These are phyloP conservation scores for Abrus pulchellus DNA, from an alignment of 306 rosid species.

Conservation along the genomic window DNA sequence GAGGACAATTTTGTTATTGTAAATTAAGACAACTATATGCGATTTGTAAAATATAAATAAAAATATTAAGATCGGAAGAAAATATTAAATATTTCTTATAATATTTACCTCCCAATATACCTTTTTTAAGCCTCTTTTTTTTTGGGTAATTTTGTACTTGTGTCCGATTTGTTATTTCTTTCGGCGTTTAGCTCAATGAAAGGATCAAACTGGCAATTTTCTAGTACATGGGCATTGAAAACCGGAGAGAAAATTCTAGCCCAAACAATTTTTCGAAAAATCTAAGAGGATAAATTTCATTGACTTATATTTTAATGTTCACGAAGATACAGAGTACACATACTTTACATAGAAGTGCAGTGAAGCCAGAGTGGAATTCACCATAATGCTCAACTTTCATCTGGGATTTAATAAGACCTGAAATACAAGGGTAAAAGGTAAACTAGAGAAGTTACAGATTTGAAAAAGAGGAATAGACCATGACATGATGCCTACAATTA, in stretches of 20 bases:
- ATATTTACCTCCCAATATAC: no score
- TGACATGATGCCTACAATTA: slow-evolving; percentile 44
- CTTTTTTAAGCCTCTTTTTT: no score
- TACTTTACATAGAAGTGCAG: slow-evolving; percentile 50
- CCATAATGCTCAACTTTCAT: slow-evolving; percentile 46
- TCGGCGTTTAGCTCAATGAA: slow-evolving; percentile 6
- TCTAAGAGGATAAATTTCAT: neutral
- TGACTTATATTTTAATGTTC: slow-evolving; percentile 28
- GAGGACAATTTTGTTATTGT: no score
- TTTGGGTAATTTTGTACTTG: neutral
- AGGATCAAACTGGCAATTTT: neutral
- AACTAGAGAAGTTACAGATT: slow-evolving; percentile 14
- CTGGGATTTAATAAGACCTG: slow-evolving; percentile 44
- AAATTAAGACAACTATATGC: no score
- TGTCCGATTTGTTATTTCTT: slow-evolving; percentile 3
- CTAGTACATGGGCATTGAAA: slow-evolving; percentile 21
- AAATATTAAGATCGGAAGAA: no score
- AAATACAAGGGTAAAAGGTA: slow-evolving; percentile 39
- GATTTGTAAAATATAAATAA: no score
- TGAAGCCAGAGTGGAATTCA: slow-evolving; percentile 57
- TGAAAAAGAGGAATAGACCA: slow-evolving; percentile 14
- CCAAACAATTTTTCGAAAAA: slow-evolving; percentile 28
- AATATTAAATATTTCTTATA: no score
- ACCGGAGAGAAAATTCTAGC: neutral
- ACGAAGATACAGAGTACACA: slow-evolving; percentile 53